Conservation (phyloP, 2,329 filamentous ascomycete genomes). For the Beauveria sp. region DNA sequence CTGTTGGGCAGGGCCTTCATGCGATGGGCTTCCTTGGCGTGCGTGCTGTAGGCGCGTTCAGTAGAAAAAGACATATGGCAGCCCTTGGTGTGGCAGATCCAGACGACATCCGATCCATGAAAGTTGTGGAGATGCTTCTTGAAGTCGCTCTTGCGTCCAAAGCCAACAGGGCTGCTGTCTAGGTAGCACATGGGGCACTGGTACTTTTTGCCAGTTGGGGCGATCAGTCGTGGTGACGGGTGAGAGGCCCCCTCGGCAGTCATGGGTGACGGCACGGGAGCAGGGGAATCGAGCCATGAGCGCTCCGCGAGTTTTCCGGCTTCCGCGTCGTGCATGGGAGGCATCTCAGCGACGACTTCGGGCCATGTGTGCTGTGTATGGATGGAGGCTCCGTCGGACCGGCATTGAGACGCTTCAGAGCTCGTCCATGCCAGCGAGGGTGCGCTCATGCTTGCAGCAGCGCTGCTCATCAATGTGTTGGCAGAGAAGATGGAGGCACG, state of each 20-base stretch:
- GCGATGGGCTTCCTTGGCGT: slow-evolving; percentile 35
- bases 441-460: slow-evolving; percentile 22
- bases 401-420: slow-evolving; percentile 32
- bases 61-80: slow-evolving; percentile 38
- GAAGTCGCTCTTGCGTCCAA: slow-evolving; percentile 40
- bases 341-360: slow-evolving; percentile 26
- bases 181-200: slow-evolving; percentile 40
- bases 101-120: slow-evolving; percentile 34
- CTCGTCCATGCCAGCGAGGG: slow-evolving; percentile 35
- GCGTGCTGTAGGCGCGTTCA: slow-evolving; percentile 37
- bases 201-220: slow-evolving; percentile 33
- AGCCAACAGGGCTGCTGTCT: slow-evolving; percentile 37
- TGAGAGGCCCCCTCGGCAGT: slow-evolving; percentile 24
- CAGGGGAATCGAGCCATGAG: slow-evolving; percentile 34
- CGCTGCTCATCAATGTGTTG: slow-evolving; percentile 32
- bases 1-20: slow-evolving; percentile 34
- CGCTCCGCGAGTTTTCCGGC: slow-evolving; percentile 26
- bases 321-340: slow-evolving; percentile 28
- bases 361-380: slow-evolving; percentile 32
- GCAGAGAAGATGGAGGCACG: slow-evolving; percentile 33
- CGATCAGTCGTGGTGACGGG: slow-evolving; percentile 29
- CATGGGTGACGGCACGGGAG: slow-evolving; percentile 28
- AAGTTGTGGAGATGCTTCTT: slow-evolving; percentile 43
- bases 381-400: slow-evolving; percentile 33
- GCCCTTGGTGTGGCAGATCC: slow-evolving; percentile 34